Base-by-base conservation (phyloP, 441 rosid species). In the Aquilaria agallochum region DNA sequence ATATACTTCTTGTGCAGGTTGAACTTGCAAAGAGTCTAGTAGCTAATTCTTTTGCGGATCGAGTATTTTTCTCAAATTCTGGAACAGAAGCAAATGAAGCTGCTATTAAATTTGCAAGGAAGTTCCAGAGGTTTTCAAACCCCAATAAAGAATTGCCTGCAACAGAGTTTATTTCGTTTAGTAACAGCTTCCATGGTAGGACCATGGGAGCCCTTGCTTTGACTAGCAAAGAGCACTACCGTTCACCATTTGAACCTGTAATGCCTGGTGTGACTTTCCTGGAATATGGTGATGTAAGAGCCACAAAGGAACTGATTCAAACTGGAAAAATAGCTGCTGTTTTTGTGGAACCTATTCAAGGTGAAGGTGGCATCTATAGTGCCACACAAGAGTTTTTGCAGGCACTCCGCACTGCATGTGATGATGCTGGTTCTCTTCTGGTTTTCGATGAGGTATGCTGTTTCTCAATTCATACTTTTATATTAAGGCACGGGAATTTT, bases 41-140 rank as follows among this genome's bases (percentile, higher is more conserved):
- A 72, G 86, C 76, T 12, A 66, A 56, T 49, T 91, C 92, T 8
- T 94, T 91, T 33, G 97, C 98, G 2, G 94, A 87, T 72, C 80
- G 90, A 10, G 94, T 89, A 20, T 94, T 91, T 72, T 94, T 91
- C 72, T 53, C 90, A 2, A 94, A 91, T 71, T 86, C 97, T 53
- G 97, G 99, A 59, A 80, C 97, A 0, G 97, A 94, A 79, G 96
- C 99, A 65, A 94, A 94, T 71, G 96, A 94, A 78, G 97, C 97
- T 33, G 97, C 99, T 11, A 89, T 94, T 59, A 94, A 94, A 76
- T 91, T 94, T 68, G 81, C 96, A 2, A 77, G 96, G 71, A 94
- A 94, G 70, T 89, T 84, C 50, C 96, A 94, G 76, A 83, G 96
- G 63, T 73, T 75, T 66, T 62, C 74, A 9, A 65, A 79, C 55